phyloP scores from a whole-genome alignment of 495 filamentous ascomycete species.

The Talaromyces thailandensis region DNA sequence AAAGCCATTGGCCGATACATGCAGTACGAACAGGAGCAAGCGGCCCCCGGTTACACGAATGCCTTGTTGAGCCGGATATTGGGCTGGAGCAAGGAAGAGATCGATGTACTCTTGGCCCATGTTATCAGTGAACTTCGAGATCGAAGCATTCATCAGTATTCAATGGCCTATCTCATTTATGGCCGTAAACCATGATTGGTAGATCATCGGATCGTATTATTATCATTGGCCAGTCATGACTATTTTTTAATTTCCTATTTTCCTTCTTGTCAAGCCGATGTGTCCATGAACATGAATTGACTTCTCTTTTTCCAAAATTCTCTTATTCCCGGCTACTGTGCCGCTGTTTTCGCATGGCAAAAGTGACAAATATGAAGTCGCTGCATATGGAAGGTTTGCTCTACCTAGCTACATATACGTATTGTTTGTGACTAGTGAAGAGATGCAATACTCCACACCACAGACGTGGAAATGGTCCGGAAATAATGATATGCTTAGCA shows the following conservation, averaged over 20 bases:
- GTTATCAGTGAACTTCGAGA: conserved; percentile 17
- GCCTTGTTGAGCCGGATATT: conserved; percentile 50
- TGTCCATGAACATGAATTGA: neutral
- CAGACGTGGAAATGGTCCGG: conserved; percentile 34
- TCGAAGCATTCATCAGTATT: conserved; percentile 21
- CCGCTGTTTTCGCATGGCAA: neutral
- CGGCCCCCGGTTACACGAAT: conserved; percentile 44
- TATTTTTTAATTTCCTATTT: neutral
- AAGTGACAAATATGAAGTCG: neutral
- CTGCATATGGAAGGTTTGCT: neutral
- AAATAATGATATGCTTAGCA: conserved; percentile 26
- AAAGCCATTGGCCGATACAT: conserved; percentile 59
- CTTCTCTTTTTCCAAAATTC: neutral
- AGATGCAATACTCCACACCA: too few relatives aligned
- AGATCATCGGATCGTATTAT: neutral
- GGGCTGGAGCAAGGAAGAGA: conserved; percentile 19
- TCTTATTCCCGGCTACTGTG: neutral
- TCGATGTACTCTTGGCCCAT: conserved; percentile 15
- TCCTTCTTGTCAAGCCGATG: neutral
- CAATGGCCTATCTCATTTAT: conserved; percentile 8
- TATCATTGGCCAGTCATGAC: neutral
- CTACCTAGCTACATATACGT: too few relatives aligned
- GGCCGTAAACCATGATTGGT: conserved; percentile 2
- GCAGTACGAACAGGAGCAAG: conserved; percentile 45
- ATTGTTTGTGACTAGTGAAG: too few relatives aligned